phyloP scores from a whole-genome alignment of 176 grass and related monocot species.

The Miscanthus lutarioriparius region DNA sequence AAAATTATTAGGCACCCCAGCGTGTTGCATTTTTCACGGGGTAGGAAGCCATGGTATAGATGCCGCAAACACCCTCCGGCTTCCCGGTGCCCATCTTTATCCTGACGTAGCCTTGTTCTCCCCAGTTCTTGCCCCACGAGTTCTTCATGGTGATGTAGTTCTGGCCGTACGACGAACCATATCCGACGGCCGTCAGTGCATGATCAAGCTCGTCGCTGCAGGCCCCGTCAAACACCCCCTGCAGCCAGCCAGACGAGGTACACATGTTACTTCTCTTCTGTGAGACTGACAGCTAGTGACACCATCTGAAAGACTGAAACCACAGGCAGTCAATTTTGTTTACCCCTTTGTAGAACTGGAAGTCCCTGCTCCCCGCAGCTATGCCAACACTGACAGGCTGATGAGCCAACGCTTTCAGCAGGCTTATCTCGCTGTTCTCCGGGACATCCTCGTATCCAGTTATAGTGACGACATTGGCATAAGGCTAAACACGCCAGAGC shows the following conservation, averaged over 20 bases:
- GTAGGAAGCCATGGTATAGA: slow-evolving; percentile 80
- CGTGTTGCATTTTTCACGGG: slow-evolving; percentile 47
- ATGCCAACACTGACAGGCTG: slow-evolving; percentile 85
- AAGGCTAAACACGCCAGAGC: slow-evolving; percentile 41
- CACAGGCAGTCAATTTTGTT: background rate
- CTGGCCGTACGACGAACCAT: slow-evolving; percentile 54
- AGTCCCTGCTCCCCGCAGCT: slow-evolving; percentile 64
- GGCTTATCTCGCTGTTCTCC: slow-evolving; percentile 64
- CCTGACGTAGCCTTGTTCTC: slow-evolving; percentile 72
- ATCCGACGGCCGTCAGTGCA: slow-evolving; percentile 72
- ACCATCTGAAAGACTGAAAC: background rate
- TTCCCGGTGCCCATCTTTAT: slow-evolving; percentile 72
- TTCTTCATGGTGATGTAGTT: slow-evolving; percentile 83
- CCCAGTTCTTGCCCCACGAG: slow-evolving; percentile 75
- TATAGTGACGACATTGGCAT: slow-evolving; percentile 49
- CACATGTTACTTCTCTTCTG: background rate
- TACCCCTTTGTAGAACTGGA: slow-evolving; percentile 94
- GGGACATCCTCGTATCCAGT: slow-evolving; percentile 76
- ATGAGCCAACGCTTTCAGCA: slow-evolving; percentile 64
- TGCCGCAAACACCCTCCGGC: slow-evolving; percentile 65
- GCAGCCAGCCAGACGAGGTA: background rate
- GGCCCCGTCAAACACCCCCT: slow-evolving; percentile 74
- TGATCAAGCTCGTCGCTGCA: slow-evolving; percentile 68
- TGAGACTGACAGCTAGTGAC: background rate
- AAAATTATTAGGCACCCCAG: slow-evolving; percentile 29